Evolutionary conservation across 306 rosid genomes (phyloP), one percentile per base, ranked within the genome.

Genomic region (Alnus glutinosa): DNA sequence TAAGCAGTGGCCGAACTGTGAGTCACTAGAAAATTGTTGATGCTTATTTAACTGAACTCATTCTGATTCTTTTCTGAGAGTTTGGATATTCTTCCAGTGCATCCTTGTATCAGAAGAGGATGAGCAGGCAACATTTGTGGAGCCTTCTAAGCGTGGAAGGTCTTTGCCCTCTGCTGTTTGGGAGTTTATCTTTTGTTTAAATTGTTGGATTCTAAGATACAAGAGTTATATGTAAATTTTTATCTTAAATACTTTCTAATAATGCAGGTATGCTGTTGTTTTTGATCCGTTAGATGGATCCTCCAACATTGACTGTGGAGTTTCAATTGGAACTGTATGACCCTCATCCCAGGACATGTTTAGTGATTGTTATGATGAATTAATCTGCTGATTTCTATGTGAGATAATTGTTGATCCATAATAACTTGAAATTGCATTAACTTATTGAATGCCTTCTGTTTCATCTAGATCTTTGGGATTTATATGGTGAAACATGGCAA

Each of bases 41-140:
- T 87, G n/a, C 51, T 18, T 73, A 47, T 78, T 28, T 11, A 52
- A 18, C 15, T 74, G 32, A 57, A 13, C 48, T 73, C 59, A 49
- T 51, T 6, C 44, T 79, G 79, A 55, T n/a, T 19, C 19, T 85
- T 37, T 57, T 81, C 63, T 87, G 72, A 87, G 49, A 75, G 73
- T 73, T 77, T 62, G 47, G 14, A 32, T 77, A 32, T 85, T 73
- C 78, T 61, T 85, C 68, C 88, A 91, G 99, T 75, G 92, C 85
- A 88, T 95, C 78, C 90, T 95, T 86, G 98, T 95, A 55, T 95
- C 98, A 1, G 98, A 95, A 83, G 98, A 95, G 93, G 98, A 95
- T 62, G 98, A 95, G 77, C 93, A 89, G 0, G 96, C 98, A 42
- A 93, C 81, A 18, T 80, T 91, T 64, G 98, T 95, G 79, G 97